Evolutionary conservation across 768 basidiomycete species (phyloP), one percentile per base, ranked within the genome.

Genomic region (Candolleomyces aberdarensis): DNA sequence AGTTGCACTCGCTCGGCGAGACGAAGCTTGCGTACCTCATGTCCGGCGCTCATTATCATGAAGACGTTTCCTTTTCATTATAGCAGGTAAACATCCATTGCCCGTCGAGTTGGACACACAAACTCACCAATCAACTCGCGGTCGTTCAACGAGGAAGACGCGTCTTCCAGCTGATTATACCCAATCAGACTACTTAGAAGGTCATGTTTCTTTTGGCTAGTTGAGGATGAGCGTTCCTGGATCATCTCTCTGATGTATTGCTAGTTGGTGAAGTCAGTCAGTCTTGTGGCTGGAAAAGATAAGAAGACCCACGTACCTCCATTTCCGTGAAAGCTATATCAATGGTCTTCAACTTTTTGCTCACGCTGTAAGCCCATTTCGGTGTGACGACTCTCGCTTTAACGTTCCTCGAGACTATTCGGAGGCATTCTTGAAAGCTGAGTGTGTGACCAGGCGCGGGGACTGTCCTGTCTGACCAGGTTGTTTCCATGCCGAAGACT

Each of bases 21-120:
- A 39, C 6, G n/a, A 31, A 58, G 36, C n/a, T 11, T 14, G 41
- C 64, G 8, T 40, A 82, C 81, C 74, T 85, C 85, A 62, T 84
- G 82, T 15, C 85, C 85, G 39, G 85, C 86, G 14, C 85, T 65
- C n/a, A 85, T 66, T 55, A 78, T 79, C 17, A 80, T 75, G 43
- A 74, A 80, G 32, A 77, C 72, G 60, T 80, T 79, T 9, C 77
- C 78, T 73, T 41, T 31, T 5, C 36, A 13, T 13, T 32, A 11
- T 3, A 20, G 17, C 44, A 31, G 6, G n/a, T 6, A 15, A 19
- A n/a, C 19, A 26, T 26, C 26, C 26, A 14, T 32, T 20, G n/a
- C n/a, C n/a, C n/a, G n/a, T n/a, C n/a, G n/a, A n/a, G n/a, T n/a
- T n/a, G n/a, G n/a, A n/a, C n/a, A n/a, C n/a, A n/a, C n/a, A n/a